Base-by-base conservation (phyloP, 2,329 filamentous ascomycete species). In the Magnaporthiopsis incrustans region DNA sequence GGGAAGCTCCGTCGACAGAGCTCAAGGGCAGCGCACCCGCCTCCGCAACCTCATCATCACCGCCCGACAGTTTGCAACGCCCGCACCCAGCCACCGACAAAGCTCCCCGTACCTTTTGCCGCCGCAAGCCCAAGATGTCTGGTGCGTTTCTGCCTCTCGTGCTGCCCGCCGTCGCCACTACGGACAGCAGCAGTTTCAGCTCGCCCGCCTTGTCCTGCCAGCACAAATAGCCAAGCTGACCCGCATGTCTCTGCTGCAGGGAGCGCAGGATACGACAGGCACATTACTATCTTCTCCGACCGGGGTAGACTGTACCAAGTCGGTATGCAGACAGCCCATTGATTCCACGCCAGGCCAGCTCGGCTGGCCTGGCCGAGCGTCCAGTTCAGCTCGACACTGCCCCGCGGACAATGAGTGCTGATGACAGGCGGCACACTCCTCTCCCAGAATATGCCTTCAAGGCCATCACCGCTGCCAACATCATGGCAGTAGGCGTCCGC, bases 241-340 rank as follows among this genome's bases (percentile, higher is more conserved):
- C 18, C 7, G 8, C 5, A 53, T 53, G 44, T 53, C 22, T 53
- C 15, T 22, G 1, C 44, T 25, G 72, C 73, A 92, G 89, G 89
- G 78, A 90, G 87, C 80, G 89, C 91, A 79, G 93, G 92, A 75
- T 98, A 96, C 81, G 95, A 99, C 81, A 88, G 95, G 83, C 95
- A 99, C 81, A 99, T 99, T 74, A 99, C 95, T 76, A 98, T 99
- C 84, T 99, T 99, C 83, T 97, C 95, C 67, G 95, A 99, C 78
- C 93, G 97, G 81, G 95, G 95, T 74, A 89, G 95, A 77, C 84
- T 99, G 77, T 99, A 98, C 78, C 95, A 99, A 97, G 95, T 99
- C 78, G 95, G 95, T 98, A 85, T 74, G 92, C 85, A 67, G 63
- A 57, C 25, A 26, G 11, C 35, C 62, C 35, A 59, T 65, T 53